These are phyloP conservation scores for Serendipita sp. DNA, from an alignment of 768 basidiomycete genomes.

Conservation along the genomic window DNA sequence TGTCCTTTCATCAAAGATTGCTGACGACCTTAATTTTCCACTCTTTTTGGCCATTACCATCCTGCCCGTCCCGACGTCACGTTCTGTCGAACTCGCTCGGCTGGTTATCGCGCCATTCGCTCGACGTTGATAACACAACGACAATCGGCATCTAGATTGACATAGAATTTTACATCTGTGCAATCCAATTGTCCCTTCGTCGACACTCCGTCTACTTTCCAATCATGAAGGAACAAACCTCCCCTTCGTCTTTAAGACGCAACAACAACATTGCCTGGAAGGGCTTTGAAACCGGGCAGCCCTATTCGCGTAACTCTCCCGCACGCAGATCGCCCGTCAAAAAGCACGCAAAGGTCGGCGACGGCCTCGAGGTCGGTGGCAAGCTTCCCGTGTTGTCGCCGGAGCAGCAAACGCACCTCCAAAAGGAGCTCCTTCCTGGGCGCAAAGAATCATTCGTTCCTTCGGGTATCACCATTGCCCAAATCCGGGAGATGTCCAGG, in stretches of 20 bases:
- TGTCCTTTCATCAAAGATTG: no score
- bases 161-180: background rate
- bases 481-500: background rate
- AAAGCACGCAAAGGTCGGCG: background rate
- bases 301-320: background rate
- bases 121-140: no score
- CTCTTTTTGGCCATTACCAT: no score
- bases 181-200: background rate
- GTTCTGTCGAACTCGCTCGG: no score
- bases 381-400: background rate
- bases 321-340: background rate
- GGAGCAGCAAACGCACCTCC: background rate
- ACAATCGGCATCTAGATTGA: background rate
- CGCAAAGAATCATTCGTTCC: background rate
- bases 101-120: no score
- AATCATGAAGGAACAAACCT: background rate
- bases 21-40: no score
- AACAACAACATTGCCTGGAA: no score
- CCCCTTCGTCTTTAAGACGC: background rate
- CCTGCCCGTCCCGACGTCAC: no score
- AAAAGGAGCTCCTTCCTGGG: background rate
- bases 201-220: background rate
- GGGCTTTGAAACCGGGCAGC: background rate
- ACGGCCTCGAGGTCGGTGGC: background rate
- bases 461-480: background rate